Evolutionary conservation across 805 yeast species (phyloP).

Genomic region (Lipomyces kockii): DNA sequence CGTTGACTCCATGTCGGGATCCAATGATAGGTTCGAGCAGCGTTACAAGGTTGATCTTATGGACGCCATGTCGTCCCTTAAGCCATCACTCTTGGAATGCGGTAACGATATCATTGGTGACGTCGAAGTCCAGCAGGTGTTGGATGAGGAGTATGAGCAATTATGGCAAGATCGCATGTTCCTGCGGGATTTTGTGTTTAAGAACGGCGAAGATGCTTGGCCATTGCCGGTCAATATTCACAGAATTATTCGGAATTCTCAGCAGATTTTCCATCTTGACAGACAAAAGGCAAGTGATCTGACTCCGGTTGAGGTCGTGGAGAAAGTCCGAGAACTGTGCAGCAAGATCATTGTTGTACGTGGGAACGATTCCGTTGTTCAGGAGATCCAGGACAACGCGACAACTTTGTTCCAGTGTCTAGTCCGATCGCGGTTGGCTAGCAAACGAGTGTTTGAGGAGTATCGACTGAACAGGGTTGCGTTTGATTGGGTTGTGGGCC

Average conservation of each 20-base stretch:
- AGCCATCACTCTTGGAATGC: constrained; percentile 78
- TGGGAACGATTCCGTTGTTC: constrained; percentile 71
- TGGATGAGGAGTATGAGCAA: constrained; percentile 86
- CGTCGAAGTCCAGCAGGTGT: constrained; percentile 72
- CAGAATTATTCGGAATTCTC: constrained; percentile 95
- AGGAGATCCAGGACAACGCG: constrained; percentile 92
- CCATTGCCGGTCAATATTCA: constrained; percentile 96
- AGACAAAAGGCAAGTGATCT: constrained; percentile 88
- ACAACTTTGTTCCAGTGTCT: constrained; percentile 87
- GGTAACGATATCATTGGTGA: constrained; percentile 93
- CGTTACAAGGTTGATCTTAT: constrained; percentile 87
- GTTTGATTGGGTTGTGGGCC: constrained; percentile 95
- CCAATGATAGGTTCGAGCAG: constrained; percentile 78
- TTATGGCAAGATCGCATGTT: constrained; percentile 75
- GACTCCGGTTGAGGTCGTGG: constrained; percentile 78
- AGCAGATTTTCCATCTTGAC: constrained; percentile 93
- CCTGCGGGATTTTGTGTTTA: constrained; percentile 78
- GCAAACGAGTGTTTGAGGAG: constrained; percentile 90
- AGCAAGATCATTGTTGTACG: constrained; percentile 74
- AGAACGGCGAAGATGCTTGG: constrained; percentile 95
- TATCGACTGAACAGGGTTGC: constrained; percentile 82
- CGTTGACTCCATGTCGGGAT: constrained; percentile 93
- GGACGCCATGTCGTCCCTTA: constrained; percentile 63
- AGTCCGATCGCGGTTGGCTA: constrained; percentile 87
- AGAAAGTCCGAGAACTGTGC: constrained; percentile 70